Evolutionary conservation across 176 grass and related monocot species (phyloP).

Genomic region (Tuctoria greenei): DNA sequence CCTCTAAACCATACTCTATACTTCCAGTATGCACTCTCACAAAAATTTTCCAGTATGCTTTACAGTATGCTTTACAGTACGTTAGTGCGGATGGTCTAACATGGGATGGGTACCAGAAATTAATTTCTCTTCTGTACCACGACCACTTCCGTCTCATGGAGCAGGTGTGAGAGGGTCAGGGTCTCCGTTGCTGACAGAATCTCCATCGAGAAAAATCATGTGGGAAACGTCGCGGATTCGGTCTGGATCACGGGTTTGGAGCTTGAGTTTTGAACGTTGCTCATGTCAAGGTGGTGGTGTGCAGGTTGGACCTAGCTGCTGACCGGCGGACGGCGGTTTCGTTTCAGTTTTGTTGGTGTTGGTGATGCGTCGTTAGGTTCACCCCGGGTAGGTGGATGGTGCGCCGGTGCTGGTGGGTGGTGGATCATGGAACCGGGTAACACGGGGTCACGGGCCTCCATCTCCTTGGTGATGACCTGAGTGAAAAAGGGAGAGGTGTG

Average conservation of each 20-base stretch:
- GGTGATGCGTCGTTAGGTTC: conserved; percentile 29
- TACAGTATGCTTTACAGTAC: too few species aligned
- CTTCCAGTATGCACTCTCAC: too few species aligned
- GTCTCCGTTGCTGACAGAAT: background rate
- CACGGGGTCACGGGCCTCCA: background rate
- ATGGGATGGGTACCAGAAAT: background rate
- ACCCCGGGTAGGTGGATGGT: conserved; percentile 33
- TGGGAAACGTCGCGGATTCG: conserved; percentile 30
- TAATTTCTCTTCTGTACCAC: too few species aligned
- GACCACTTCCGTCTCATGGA: background rate
- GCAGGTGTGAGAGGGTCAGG: conserved; percentile 26
- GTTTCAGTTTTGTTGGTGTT: conserved; percentile 23
- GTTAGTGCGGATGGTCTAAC: too few species aligned
- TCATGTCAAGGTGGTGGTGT: conserved; percentile 26
- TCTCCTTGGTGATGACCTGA: background rate
- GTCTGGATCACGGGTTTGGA: conserved; percentile 9
- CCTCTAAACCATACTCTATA: too few species aligned
- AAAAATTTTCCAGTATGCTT: too few species aligned
- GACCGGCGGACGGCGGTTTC: conserved; percentile 14
- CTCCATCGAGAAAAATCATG: conserved; percentile 9
- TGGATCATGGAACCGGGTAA: conserved; percentile 42
- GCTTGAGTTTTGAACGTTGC: background rate
- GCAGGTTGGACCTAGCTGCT: conserved; percentile 20
- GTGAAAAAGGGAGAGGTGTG: conserved; percentile 20
- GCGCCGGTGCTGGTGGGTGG: conserved; percentile 40